These are phyloP conservation scores for Pseudopediastrum boryanum DNA, from an alignment of 139 green algal genomes.

Conservation along the genomic window DNA sequence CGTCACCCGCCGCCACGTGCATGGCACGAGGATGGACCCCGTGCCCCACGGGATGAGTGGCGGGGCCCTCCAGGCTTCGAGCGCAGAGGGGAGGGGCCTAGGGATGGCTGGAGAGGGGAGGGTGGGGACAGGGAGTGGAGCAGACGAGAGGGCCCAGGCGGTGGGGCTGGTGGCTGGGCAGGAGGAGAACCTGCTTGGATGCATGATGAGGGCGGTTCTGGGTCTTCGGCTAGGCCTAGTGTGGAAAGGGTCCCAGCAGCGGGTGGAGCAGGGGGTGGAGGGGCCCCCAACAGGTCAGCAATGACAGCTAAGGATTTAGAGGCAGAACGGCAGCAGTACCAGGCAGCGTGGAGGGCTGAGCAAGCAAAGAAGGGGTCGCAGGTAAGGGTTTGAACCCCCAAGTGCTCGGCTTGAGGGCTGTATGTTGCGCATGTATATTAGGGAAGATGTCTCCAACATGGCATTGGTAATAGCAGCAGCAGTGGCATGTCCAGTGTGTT, in stretches of 20 bases:
- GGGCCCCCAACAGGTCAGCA: background rate
- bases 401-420: too few relatives aligned
- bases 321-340: constrained; percentile 37
- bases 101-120: background rate
- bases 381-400: too few relatives aligned
- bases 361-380: constrained; percentile 14
- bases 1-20: background rate
- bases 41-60: too few relatives aligned
- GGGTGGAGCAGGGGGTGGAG: background rate
- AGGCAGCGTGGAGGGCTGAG: constrained; percentile 30
- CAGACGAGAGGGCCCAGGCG: constrained; percentile 6
- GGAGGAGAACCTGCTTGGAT: constrained; percentile 26
- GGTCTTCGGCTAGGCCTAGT: background rate
- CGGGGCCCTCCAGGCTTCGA: background rate
- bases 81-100: background rate
- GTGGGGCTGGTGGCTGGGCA: background rate
- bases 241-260: background rate
- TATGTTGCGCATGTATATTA: too few relatives aligned
- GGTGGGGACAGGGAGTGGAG: background rate
- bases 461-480: too few relatives aligned
- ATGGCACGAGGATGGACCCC: constrained; percentile 29
- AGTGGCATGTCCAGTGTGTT: too few relatives aligned
- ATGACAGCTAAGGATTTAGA: constrained; percentile 43
- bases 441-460: too few relatives aligned
- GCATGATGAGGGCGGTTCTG: constrained; percentile 10